Conservation (phyloP, 2,329 filamentous ascomycete species). For the Pseudogymnoascus sp. region DNA sequence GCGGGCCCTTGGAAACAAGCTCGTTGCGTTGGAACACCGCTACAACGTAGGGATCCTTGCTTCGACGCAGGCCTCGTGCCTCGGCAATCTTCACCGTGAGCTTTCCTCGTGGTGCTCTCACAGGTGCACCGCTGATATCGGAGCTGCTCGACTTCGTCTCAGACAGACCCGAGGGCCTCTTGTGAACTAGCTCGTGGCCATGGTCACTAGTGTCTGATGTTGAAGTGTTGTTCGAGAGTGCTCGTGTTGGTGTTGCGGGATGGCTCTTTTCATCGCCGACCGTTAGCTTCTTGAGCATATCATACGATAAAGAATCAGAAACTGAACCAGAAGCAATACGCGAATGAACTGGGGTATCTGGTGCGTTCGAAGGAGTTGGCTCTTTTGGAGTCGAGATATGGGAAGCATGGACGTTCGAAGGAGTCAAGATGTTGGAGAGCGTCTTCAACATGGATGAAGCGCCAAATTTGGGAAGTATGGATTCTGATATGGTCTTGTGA, state of each 20-base stretch:
- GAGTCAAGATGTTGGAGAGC: conserved; percentile 56
- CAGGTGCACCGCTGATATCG: conserved; percentile 44
- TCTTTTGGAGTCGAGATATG: conserved; percentile 62
- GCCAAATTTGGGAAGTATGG: conserved; percentile 35
- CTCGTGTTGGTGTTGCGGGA: conserved; percentile 80
- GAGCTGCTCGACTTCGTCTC: conserved; percentile 26
- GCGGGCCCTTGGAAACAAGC: conserved; percentile 82
- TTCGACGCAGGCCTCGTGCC: conserved; percentile 71
- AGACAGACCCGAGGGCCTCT: conserved; percentile 34
- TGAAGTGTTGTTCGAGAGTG: conserved; percentile 53
- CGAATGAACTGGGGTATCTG: conserved; percentile 44
- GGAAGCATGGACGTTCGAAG: conserved; percentile 54
- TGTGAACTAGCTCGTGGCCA: conserved; percentile 22
- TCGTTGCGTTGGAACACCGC: conserved; percentile 96
- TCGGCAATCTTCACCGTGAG: conserved; percentile 83
- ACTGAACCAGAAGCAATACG: conserved; percentile 38
- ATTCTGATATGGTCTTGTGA: conserved; percentile 37
- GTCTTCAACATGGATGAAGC: conserved; percentile 43
- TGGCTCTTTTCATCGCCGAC: conserved; percentile 80
- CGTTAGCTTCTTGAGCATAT: conserved; percentile 82
- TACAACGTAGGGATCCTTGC: conserved; percentile 87
- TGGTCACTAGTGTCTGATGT: conserved; percentile 35
- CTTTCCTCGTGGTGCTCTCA: conserved; percentile 72
- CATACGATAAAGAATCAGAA: conserved; percentile 53
- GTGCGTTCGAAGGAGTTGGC: conserved; percentile 42